phyloP scores from a whole-genome alignment of 495 filamentous ascomycete species.

The Penicillium maclennaniae region DNA sequence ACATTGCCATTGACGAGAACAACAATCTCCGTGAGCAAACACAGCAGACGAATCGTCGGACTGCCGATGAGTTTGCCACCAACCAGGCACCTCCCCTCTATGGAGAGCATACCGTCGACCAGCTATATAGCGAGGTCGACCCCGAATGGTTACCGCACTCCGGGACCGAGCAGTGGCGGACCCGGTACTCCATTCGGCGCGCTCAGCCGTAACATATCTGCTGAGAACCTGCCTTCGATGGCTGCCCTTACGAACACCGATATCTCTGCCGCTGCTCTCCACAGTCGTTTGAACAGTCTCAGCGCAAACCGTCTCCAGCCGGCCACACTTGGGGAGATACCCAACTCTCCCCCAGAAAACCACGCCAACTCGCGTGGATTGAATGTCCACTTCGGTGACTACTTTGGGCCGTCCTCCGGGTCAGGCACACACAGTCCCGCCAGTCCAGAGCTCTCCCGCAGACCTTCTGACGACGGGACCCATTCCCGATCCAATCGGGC shows the following conservation, averaged over 20 bases:
- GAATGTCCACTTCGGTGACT: slow-evolving; percentile 30
- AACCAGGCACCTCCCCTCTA: slow-evolving; percentile 80
- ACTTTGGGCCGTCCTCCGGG: slow-evolving; percentile 30
- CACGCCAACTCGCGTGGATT: slow-evolving; percentile 25
- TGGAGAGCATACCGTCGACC: slow-evolving; percentile 80
- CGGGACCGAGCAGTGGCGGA: slow-evolving; percentile 60
- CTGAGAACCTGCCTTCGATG: slow-evolving; percentile 70
- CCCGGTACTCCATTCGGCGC: slow-evolving; percentile 70
- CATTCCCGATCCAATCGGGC: slow-evolving; percentile 46
- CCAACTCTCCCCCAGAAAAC: slow-evolving; percentile 19
- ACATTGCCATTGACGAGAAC: slow-evolving; percentile 76
- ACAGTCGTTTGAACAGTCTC: slow-evolving; percentile 59
- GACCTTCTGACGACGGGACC: slow-evolving; percentile 57
- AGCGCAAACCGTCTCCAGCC: slow-evolving; percentile 29
- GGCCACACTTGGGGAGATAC: slow-evolving; percentile 18
- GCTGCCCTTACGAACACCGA: slow-evolving; percentile 53
- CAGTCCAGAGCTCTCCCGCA: slow-evolving; percentile 47
- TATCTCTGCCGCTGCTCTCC: slow-evolving; percentile 53
- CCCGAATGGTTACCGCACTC: slow-evolving; percentile 70
- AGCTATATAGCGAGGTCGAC: slow-evolving; percentile 82
- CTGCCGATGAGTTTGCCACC: slow-evolving; percentile 37
- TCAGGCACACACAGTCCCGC: slow-evolving; percentile 36
- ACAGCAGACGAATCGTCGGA: slow-evolving; percentile 34
- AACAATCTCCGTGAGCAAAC: slow-evolving; percentile 62
- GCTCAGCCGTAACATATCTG: slow-evolving; percentile 71